Conservation (phyloP, 1,284 basidiomycete genomes). For the Cutaneotrichosporon sp. region DNA sequence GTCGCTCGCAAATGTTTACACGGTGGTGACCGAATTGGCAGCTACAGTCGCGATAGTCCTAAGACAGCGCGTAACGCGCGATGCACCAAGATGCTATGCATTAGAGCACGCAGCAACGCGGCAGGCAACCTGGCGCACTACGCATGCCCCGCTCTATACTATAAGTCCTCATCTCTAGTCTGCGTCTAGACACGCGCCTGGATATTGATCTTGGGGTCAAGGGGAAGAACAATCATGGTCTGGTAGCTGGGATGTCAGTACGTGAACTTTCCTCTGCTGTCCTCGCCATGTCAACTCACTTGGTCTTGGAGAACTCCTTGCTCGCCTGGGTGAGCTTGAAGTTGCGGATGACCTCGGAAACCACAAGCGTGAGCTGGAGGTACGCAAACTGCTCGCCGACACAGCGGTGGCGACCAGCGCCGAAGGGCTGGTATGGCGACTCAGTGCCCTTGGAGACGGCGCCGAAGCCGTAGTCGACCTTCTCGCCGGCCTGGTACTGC, state of each 20-base stretch:
- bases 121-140: background rate
- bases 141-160: background rate
- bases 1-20: too few relatives aligned
- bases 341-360: constrained; percentile 71
- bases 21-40: too few relatives aligned
- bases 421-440: constrained; percentile 90
- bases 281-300: constrained; percentile 42
- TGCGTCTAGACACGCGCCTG: background rate
- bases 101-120: too few relatives aligned
- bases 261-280: too few relatives aligned
- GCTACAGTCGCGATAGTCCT: too few relatives aligned
- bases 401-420: constrained; percentile 79
- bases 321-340: constrained; percentile 67
- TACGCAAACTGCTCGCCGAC: constrained; percentile 72
- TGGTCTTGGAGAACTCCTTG: constrained; percentile 66
- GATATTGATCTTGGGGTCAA: constrained; percentile 31
- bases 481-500: constrained; percentile 69
- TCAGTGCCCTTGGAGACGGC: constrained; percentile 87
- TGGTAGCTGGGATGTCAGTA: constrained; percentile 53
- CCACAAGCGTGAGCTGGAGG: constrained; percentile 75
- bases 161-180: background rate
- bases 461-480: constrained; percentile 94
- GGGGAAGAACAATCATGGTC: constrained; percentile 68
- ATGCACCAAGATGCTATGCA: too few relatives aligned
- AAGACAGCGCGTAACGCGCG: too few relatives aligned